Evolutionary conservation across 345 rosid species (phyloP), one percentile per base, ranked within the genome.

Genomic region (Eucalyptus erythrocorys): DNA sequence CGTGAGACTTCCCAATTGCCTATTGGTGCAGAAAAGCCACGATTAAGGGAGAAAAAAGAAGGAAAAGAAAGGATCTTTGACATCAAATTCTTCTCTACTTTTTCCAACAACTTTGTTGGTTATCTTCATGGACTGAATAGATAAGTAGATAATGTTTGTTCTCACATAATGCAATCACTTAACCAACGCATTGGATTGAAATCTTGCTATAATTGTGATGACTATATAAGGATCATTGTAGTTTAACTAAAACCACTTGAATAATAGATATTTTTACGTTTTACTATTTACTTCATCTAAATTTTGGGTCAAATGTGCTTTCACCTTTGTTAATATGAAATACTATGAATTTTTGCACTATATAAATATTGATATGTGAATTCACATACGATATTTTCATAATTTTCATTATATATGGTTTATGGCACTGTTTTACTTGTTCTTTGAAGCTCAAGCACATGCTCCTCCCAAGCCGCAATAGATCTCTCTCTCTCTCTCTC

Each of bases 311-410:
- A 2, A 3, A 61, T 3, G 0, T 32, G 30, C 68, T 61, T 6
- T 13, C 9, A 61, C 32, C 34, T 61, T 27, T 61, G 16, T 10
- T 61, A 13, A 61, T 30, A 0, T 14, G 4, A 61, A 61, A 61
- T 1, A 1, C 6, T 61, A 30, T 30, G 17, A 61, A 30, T 6
- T 61, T 61, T 30, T 3, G 0, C 2, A 61, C 4, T 6, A 4
- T 13, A 61, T 61, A 13, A 61, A 57, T 11, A 61, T 30, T 30
- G 68, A 13, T 61, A 61, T 2, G 4, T 61, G 34, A 61, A 61
- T 30, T 61, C 34, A 13, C 17, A 30, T 30, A 30, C 4, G 3
- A 61, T 10, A 7, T 59, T 59, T 26, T 59, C 66, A 59, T 26
- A 26, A 26, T 59, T 59, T 59, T 59, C n/a, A 59, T 59, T 2